Base-by-base conservation (phyloP, 306 rosid genomes). In the Dalbergia oliveri region DNA sequence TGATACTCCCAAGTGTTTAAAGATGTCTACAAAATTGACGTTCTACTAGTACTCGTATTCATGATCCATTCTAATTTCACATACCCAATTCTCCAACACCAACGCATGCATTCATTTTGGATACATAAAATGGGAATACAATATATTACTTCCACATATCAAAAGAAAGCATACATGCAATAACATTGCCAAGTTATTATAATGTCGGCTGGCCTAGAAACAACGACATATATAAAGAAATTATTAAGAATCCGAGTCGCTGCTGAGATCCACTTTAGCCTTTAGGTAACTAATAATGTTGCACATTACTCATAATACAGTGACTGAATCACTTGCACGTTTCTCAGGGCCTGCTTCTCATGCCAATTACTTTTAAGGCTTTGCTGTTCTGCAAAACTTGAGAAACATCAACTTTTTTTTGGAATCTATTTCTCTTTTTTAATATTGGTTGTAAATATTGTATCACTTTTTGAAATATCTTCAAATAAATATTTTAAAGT, bases 281-380 rank as follows among this genome's bases (percentile, higher is more conserved):
- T 71, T 64, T 57, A 43, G 54, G 39, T 72, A 73, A 71, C 75
- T 77, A 69, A 77, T 33, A 59, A 44, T 50, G 50, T 43, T 76
- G 44, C 76, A 66, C 58, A 72, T 72, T 54, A 54, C 79, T 64
- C 41, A 57, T 62, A 82, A 49, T 72, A 75, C 75, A 65, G 86
- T 79, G 61, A 76, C 81, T 70, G 68, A 47, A 61, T 62, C 70
- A 77, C 35, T 80, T 3, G 37, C 80, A 85, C 76, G 76, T 69
- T 76, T 76, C 85, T 73, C 62, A 68, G 79, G 69, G 58, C 23
- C 64, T 82, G 68, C 44, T 70, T 79, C 87, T 74, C 56, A 56
- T 70, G 43, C 57, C 86, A 77, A 56, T 75, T 57, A 41, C 76
- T 79, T 16, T 54, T 5, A 69, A 21, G 37, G 44, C 54, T 33